These are phyloP conservation scores for Cicer yamashitae DNA, from an alignment of 306 rosid species.

Conservation along the genomic window DNA sequence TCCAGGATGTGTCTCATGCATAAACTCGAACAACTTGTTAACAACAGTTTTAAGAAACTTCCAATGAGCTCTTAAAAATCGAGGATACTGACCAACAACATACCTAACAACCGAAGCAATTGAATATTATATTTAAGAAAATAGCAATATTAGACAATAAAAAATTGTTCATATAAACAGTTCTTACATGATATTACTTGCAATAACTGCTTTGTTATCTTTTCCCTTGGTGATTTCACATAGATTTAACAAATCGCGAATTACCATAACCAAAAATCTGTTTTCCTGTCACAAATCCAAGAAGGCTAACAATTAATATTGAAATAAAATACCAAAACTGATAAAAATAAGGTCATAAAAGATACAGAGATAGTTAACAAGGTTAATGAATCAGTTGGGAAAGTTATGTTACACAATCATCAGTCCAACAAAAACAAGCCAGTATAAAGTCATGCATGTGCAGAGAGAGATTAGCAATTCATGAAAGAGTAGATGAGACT, in stretches of 20 bases:
- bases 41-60: slow-evolving; percentile 95
- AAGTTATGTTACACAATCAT: slow-evolving; percentile 10
- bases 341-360: slow-evolving; percentile 26
- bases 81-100: slow-evolving; percentile 96
- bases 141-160: neutral
- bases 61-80: slow-evolving; percentile 97
- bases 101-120: slow-evolving; percentile 66
- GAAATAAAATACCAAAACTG: neutral
- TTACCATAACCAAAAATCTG: slow-evolving; percentile 99
- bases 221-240: slow-evolving; percentile 98
- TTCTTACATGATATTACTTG: slow-evolving; percentile 94
- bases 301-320: slow-evolving; percentile 35
- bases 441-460: neutral
- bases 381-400: neutral
- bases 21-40: slow-evolving; percentile 94
- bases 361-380: slow-evolving; percentile 29
- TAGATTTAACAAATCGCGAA: slow-evolving; percentile 89
- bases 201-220: slow-evolving; percentile 98
- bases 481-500: neutral
- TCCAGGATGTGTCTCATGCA: slow-evolving; percentile 99
- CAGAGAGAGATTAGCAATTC: neutral
- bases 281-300: slow-evolving; percentile 72
- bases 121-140: slow-evolving; percentile 3
- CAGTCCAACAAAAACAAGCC: neutral
- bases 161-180: neutral